phyloP scores from a whole-genome alignment of 148 eudicot species.

The Spergularia marina region DNA sequence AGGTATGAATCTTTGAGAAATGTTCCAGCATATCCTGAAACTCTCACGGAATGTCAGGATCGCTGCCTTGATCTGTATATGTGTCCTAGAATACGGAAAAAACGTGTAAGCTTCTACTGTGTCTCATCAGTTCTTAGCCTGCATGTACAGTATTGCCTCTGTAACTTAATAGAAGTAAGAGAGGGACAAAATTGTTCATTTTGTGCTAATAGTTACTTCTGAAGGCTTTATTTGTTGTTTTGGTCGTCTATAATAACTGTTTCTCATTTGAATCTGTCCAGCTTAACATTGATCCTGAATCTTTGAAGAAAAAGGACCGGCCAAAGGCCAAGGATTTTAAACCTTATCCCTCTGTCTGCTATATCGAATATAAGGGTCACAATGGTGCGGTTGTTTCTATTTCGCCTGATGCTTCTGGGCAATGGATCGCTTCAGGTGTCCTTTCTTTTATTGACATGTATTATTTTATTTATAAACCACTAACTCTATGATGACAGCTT shows the following conservation, averaged over 20 bases:
- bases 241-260: background rate
- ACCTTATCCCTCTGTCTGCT: conserved; percentile 83
- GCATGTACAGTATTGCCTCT: background rate
- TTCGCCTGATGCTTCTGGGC: conserved; percentile 75
- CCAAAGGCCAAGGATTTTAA: conserved; percentile 85
- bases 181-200: no score
- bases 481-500: background rate
- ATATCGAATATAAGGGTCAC: conserved; percentile 90
- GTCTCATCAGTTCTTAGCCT: background rate
- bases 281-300: conserved; percentile 93
- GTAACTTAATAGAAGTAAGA: no score
- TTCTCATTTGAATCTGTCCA: conserved; percentile 27
- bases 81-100: conserved; percentile 84
- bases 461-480: background rate
- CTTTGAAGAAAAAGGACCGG: conserved; percentile 66
- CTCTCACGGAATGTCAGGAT: conserved; percentile 62
- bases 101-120: conserved; percentile 56
- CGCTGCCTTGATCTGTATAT: conserved; percentile 91
- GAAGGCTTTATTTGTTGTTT: background rate
- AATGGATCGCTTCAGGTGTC: conserved; percentile 97
- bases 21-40: conserved; percentile 82
- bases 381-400: conserved; percentile 73
- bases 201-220: no score
- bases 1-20: conserved; percentile 81
- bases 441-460: background rate